These are phyloP conservation scores for Dendrobium catenatum DNA, from an alignment of 106 monocot genomes.

Conservation along the genomic window DNA sequence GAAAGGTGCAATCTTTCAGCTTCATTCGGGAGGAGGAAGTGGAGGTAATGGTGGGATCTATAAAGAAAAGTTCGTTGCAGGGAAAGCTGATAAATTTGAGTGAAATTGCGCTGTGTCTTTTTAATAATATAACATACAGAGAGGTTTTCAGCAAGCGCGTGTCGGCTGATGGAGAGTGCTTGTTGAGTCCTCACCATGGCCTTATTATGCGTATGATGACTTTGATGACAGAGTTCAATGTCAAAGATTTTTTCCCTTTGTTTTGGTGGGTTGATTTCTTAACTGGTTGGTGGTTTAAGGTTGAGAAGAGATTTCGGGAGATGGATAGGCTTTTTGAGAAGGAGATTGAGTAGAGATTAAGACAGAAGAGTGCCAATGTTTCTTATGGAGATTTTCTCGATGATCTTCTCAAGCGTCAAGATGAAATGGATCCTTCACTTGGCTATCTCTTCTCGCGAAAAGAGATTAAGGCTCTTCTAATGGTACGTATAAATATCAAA, in stretches of 20 bases:
- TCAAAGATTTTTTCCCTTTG: background rate
- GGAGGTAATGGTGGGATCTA: background rate
- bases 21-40: constrained; percentile 9
- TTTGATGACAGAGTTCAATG: background rate
- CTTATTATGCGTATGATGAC: background rate
- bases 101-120: background rate
- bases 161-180: background rate
- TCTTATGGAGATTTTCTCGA: background rate
- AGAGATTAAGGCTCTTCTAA: background rate
- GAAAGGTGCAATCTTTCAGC: constrained; percentile 5
- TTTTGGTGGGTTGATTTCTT: constrained; percentile 5
- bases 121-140: background rate
- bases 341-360: background rate
- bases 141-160: constrained; percentile 1
- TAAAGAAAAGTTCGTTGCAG: background rate
- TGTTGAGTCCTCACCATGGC: background rate
- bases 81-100: constrained; percentile 5
- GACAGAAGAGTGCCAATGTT: background rate
- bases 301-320: background rate
- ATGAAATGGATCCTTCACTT: background rate
- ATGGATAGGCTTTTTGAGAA: background rate
- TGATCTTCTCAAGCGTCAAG: background rate
- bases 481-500: constrained; percentile 2
- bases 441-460: background rate
- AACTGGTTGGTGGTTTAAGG: background rate